Percentiles rank a stretch among this genome's conserved stretches.
Conservation (phyloP, 2,329 filamentous ascomycete species). For the Trichoderma atroviride region DNA sequence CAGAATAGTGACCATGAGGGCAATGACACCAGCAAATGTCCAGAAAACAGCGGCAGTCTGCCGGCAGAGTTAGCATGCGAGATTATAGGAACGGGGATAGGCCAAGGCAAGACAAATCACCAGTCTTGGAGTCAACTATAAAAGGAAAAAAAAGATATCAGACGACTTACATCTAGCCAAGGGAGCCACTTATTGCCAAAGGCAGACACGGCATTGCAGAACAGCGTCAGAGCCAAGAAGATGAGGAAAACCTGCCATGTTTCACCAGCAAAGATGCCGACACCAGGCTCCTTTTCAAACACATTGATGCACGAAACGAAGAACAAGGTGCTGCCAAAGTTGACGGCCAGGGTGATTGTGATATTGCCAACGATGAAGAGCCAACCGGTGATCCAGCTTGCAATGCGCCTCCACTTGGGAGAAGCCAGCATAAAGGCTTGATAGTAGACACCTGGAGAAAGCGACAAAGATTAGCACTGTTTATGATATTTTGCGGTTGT, state of each 20-base stretch:
- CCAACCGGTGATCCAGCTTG: conserved; percentile 76
- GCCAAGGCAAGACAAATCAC: conserved; percentile 24
- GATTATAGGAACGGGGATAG: too few relatives aligned
- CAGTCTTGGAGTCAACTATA: not conserved
- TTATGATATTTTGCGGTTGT: not conserved
- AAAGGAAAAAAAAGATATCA: not conserved
- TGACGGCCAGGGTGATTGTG: conserved; percentile 80
- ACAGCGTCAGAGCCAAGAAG: conserved; percentile 68
- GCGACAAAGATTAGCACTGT: not conserved
- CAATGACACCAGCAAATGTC: conserved; percentile 72
- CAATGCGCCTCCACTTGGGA: conserved; percentile 59
- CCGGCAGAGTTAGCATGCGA: not conserved
- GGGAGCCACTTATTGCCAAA: conserved; percentile 70
- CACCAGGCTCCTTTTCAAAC: conserved; percentile 50
- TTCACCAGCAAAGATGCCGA: conserved; percentile 50
- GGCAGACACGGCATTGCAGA: conserved; percentile 66
- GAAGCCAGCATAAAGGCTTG: conserved; percentile 76
- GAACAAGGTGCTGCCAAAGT: conserved; percentile 75
- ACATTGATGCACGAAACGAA: conserved; percentile 59
- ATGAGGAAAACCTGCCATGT: conserved; percentile 71
- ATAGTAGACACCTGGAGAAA: conserved; percentile 64
- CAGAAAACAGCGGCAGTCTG: conserved; percentile 73
- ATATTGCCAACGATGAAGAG: conserved; percentile 78
- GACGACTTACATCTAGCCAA: conserved; percentile 65
- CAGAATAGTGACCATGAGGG: conserved; percentile 63